Percentiles rank a stretch among this genome's conserved stretches.
These are phyloP conservation scores for Beauveria scarabaeidicola DNA, from an alignment of 2,329 filamentous ascomycete genomes.

Conservation along the genomic window DNA sequence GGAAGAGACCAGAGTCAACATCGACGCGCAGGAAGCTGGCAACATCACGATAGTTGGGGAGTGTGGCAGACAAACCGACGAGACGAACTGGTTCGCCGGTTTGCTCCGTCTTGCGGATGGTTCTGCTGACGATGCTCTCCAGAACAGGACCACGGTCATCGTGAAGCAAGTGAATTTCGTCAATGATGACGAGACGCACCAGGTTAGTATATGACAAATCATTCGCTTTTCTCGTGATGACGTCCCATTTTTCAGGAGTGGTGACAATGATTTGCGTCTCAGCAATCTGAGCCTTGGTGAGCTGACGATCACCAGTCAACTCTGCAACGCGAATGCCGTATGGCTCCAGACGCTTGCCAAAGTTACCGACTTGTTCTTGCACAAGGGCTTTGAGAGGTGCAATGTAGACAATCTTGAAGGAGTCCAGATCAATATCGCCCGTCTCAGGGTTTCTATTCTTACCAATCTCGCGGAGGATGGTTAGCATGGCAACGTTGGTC, in stretches of 20 bases:
- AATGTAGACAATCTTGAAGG: constrained; percentile 98
- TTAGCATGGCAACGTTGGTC: constrained; percentile 96
- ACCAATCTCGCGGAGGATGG: constrained; percentile 91
- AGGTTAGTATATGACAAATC: constrained; percentile 95
- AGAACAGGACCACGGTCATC: constrained; percentile 95
- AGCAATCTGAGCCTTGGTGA: constrained; percentile 96
- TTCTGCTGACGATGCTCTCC: constrained; percentile 93
- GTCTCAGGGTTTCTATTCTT: constrained; percentile 85
- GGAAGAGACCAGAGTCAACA: constrained; percentile 75
- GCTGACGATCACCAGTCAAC: constrained; percentile 91
- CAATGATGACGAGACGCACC: constrained; percentile 92
- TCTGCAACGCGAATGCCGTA: constrained; percentile 94
- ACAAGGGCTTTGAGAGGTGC: constrained; percentile 92
- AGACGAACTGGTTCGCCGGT: constrained; percentile 89
- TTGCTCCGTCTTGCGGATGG: constrained; percentile 86
- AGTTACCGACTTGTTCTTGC: constrained; percentile 96
- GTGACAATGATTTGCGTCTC: constrained; percentile 98
- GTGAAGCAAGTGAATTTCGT: constrained; percentile 95
- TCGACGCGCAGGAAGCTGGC: constrained; percentile 92
- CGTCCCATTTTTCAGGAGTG: constrained; percentile 98
- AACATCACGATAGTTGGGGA: constrained; percentile 95
- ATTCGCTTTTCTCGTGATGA: constrained; percentile 95
- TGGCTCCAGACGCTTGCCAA: constrained; percentile 80
- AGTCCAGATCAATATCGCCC: constrained; percentile 89
- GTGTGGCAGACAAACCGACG: constrained; percentile 84